Conservation (phyloP, 768 basidiomycete genomes). For the Terana coerulea region DNA sequence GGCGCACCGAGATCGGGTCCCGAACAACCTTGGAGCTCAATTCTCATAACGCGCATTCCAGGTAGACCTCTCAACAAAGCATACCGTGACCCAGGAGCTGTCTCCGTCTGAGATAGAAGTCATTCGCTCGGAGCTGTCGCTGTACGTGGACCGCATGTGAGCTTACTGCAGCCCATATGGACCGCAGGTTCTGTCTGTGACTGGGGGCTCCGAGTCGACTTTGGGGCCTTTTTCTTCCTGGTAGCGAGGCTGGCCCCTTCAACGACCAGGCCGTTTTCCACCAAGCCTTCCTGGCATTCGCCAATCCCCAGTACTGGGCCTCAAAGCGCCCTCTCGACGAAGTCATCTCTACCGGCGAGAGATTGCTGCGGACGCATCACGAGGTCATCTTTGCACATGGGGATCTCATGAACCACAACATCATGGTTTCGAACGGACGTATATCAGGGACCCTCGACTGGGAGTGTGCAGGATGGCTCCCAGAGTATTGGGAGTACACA, state of each 20-base stretch:
- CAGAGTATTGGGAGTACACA: slow-evolving; percentile 10
- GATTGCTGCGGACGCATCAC: not conserved
- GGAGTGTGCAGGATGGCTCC: slow-evolving; percentile 10
- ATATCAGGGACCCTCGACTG: slow-evolving; percentile 10
- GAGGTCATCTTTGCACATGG: slow-evolving; percentile 3
- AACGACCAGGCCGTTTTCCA: not conserved
- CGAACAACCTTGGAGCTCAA: not conserved
- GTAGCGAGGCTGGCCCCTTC: not conserved
- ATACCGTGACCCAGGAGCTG: not conserved
- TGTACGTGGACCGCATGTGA: not conserved
- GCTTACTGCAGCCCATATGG: not conserved
- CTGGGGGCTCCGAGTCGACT: not conserved
- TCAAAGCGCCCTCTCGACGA: not conserved
- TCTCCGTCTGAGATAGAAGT: not conserved
- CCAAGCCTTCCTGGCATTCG: not conserved
- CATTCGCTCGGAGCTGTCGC: not conserved
- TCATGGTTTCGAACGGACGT: slow-evolving; percentile 5
- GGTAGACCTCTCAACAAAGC: not conserved
- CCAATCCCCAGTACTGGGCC: not conserved
- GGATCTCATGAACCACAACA: slow-evolving; percentile 5
- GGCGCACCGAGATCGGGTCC: not conserved
- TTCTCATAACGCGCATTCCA: slow-evolving; percentile 4
- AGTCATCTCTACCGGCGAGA: not conserved
- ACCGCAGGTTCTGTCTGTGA: not conserved
- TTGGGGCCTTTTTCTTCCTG: not conserved